A percentile compares a stretch with the other conserved stretches of the same genome.
These are phyloP conservation scores for Fistulina hepatica DNA, from an alignment of 1,284 basidiomycete species.

Conservation along the genomic window DNA sequence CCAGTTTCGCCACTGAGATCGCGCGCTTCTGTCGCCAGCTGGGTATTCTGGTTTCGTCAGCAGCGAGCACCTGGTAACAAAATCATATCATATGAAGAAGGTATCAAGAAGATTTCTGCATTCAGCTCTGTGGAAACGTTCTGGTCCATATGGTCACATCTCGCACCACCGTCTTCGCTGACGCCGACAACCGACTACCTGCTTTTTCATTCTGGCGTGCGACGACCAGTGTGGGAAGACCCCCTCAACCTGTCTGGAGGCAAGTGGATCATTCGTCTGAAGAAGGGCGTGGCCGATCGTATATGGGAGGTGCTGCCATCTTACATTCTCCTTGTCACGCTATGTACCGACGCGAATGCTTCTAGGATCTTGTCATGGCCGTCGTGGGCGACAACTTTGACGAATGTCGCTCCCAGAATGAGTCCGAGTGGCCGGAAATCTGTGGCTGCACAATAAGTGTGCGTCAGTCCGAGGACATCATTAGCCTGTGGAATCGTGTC, in stretches of 20 bases:
- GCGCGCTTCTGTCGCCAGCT: slow-evolving; percentile 31
- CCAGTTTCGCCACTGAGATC: slow-evolving; percentile 9
- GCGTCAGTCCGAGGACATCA: slow-evolving; percentile 72
- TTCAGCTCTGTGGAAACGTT: slow-evolving; percentile 76
- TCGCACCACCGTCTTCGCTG: slow-evolving; percentile 61
- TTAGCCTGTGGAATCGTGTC: slow-evolving; percentile 69
- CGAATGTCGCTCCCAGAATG: slow-evolving; percentile 35
- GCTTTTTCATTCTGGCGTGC: slow-evolving; percentile 72
- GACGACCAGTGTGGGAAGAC: slow-evolving; percentile 85
- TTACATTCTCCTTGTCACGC: too few species aligned
- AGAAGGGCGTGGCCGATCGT: slow-evolving; percentile 71
- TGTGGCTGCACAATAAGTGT: slow-evolving; percentile 81
- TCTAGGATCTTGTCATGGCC: slow-evolving; percentile 68
- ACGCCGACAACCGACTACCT: slow-evolving; percentile 77
- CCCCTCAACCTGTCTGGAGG: slow-evolving; percentile 77
- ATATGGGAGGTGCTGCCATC: slow-evolving; percentile 42
- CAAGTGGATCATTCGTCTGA: slow-evolving; percentile 86
- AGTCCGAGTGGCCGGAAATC: slow-evolving; percentile 54
- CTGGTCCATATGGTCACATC: slow-evolving; percentile 76
- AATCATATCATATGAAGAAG: slow-evolving; percentile 72
- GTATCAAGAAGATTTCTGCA: slow-evolving; percentile 74
- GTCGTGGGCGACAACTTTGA: slow-evolving; percentile 74
- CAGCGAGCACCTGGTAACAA: slow-evolving; percentile 73
- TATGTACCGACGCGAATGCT: too few species aligned
- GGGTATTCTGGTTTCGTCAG: slow-evolving; percentile 81